Conservation (phyloP, 2,329 filamentous ascomycete genomes). For the Ceratocystis colombiana region DNA sequence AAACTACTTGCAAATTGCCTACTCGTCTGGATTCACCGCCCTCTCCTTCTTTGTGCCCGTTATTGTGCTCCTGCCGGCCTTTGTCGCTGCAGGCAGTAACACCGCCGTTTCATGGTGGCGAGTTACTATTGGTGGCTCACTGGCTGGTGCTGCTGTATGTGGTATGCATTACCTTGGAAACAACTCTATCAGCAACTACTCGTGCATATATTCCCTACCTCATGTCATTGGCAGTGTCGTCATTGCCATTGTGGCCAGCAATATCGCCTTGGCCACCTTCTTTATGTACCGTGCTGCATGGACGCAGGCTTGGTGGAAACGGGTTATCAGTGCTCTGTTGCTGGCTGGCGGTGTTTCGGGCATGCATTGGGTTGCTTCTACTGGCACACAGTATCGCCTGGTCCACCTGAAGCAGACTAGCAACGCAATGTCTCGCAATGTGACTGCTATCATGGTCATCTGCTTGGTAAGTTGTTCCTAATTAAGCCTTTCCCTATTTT, state of each 20-base stretch:
- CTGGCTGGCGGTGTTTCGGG: conserved; percentile 67
- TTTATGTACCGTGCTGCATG: conserved; percentile 67
- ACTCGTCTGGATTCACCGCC: conserved; percentile 60
- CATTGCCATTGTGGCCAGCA: conserved; percentile 64
- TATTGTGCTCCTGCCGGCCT: conserved; percentile 60
- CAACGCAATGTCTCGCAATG: conserved; percentile 45
- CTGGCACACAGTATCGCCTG: conserved; percentile 58
- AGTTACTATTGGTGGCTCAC: conserved; percentile 51
- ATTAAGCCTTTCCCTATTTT: not conserved
- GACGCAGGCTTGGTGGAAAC: conserved; percentile 71
- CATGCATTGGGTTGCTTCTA: conserved; percentile 77
- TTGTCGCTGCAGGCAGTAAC: conserved; percentile 55
- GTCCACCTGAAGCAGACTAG: conserved; percentile 36
- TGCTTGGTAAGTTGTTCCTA: conserved; percentile 47
- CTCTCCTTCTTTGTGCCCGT: conserved; percentile 75
- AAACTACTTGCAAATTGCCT: conserved; percentile 57
- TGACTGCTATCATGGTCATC: conserved; percentile 63
- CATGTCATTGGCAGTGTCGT: conserved; percentile 58
- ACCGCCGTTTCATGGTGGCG: conserved; percentile 49
- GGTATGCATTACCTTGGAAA: conserved; percentile 89
- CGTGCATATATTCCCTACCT: conserved; percentile 47
- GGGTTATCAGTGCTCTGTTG: conserved; percentile 53
- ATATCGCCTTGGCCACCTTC: conserved; percentile 61
- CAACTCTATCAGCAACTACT: conserved; percentile 68
- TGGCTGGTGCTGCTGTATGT: conserved; percentile 66